Percentiles rank a stretch among this genome's conserved stretches.
phyloP scores from a whole-genome alignment of 495 filamentous ascomycete genomes.

The Lasiosphaeriaceae sp. region DNA sequence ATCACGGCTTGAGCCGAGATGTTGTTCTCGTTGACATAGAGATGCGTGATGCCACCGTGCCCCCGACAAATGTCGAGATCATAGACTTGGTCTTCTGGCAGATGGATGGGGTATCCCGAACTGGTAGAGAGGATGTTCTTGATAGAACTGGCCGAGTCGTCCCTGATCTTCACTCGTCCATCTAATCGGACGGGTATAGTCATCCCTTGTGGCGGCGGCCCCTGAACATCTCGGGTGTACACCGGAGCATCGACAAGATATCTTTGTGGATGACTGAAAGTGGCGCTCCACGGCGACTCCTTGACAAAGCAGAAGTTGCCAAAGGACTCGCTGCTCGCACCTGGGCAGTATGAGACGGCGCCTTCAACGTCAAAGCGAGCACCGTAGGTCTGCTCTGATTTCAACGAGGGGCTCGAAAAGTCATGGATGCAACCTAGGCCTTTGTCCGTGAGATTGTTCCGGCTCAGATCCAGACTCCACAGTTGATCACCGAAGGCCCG shows the following conservation, averaged over 20 bases:
- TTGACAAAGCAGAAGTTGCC: constrained; percentile 33
- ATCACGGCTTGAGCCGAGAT: constrained; percentile 29
- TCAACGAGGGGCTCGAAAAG: constrained; percentile 14
- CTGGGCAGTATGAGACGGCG: constrained; percentile 14
- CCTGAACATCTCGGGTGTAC: constrained; percentile 18
- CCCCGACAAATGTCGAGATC: constrained; percentile 18
- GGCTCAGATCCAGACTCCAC: constrained; percentile 45
- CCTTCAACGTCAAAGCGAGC: constrained; percentile 35
- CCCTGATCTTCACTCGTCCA: constrained; percentile 23
- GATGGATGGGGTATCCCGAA: not conserved
- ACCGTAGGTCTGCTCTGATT: constrained; percentile 7
- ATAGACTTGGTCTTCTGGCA: constrained; percentile 7
- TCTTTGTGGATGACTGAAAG: constrained; percentile 31
- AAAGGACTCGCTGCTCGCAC: constrained; percentile 21
- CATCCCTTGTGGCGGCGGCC: not conserved
- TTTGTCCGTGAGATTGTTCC: constrained; percentile 37
- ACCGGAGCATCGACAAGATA: constrained; percentile 38
- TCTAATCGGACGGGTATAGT: constrained; percentile 18
- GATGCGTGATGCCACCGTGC: constrained; percentile 36
- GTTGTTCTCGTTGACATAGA: constrained; percentile 37
- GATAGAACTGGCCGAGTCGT: constrained; percentile 29
- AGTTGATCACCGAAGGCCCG: constrained; percentile 28
- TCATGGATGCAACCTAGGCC: constrained; percentile 22
- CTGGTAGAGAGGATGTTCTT: constrained; percentile 26
- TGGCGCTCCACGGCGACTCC: constrained; percentile 34